phyloP scores from a whole-genome alignment of 1,139 yeast genomes.

The Yamadazyma aaseri region DNA sequence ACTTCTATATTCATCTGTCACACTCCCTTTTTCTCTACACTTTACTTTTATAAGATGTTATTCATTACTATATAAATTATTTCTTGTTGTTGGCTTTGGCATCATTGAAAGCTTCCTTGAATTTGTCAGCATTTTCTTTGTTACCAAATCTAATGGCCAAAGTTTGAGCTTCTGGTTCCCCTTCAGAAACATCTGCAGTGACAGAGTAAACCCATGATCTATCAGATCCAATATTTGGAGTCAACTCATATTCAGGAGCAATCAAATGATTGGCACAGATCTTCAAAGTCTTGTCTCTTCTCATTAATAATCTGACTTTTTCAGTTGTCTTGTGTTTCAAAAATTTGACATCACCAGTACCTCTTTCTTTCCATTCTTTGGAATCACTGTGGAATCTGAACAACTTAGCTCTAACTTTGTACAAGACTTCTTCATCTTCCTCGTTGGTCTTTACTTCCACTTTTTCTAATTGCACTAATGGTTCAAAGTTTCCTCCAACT shows the following conservation, averaged over 20 bases:
- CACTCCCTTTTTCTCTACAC: no score
- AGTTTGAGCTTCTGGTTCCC: constrained; percentile 93
- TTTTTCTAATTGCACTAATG: constrained; percentile 82
- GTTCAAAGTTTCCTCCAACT: constrained; percentile 95
- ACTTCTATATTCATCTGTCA: no score
- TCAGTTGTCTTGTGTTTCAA: constrained; percentile 79
- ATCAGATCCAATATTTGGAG: constrained; percentile 94
- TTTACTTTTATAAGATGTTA: no score
- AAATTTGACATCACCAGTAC: constrained; percentile 97
- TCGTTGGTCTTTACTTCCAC: constrained; percentile 97
- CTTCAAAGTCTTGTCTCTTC: constrained; percentile 97
- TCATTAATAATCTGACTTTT: constrained; percentile 90
- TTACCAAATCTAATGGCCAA: constrained; percentile 96
- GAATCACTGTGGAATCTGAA: constrained; percentile 81
- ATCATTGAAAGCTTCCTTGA: constrained; percentile 82
- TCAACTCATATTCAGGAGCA: constrained; percentile 78
- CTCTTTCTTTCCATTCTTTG: constrained; percentile 99
- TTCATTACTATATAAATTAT: constrained; percentile 3
- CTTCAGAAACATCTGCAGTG: constrained; percentile 93
- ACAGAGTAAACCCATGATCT: constrained; percentile 98
- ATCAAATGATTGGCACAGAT: constrained; percentile 97
- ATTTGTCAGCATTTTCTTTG: constrained; percentile 95
- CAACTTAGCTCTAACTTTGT: constrained; percentile 90
- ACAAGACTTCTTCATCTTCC: constrained; percentile 88
- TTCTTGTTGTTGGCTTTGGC: constrained; percentile 16